Evolutionary conservation across 148 eudicot genomes (phyloP), one percentile per base, ranked within the genome.

Genomic region (Vaccinium vitisidaea): DNA sequence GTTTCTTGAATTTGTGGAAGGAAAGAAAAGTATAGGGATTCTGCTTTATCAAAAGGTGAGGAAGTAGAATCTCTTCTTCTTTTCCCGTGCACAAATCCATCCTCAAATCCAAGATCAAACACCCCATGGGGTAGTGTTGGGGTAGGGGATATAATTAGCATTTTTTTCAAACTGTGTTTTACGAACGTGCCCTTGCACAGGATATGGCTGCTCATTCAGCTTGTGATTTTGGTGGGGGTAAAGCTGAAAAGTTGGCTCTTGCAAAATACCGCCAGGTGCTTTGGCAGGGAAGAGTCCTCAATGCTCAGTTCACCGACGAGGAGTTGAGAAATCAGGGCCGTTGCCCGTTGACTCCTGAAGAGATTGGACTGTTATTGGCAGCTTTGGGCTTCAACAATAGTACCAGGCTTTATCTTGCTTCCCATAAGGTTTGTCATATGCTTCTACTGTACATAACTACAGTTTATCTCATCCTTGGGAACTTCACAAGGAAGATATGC

Each of bases 171-270:
- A 43, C 32, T n/a, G 23, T 56, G 36, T 79, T 59, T 84, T 21
- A 46, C 43, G 3, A 53, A 79, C 67, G n/a, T 84, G 71, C 81
- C 74, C 36, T 82, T 65, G 43, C 63, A 67, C 94, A 97, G 98
- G 99, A 97, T 91, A 97, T 97, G 99, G 99, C 99, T 88, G 98
- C 99, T 54, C 99, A 97, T 90, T 97, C 99, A 73, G 98, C 98
- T 77, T 97, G 99, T 88, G 98, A 95, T 75, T 97, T 94, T 86
- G 99, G 98, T 80, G 99, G 99, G 58, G 99, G 99, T 12, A 93
- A 95, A 91, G 98, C 98, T 52, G 99, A 97, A 87, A 90, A 88
- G 36, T 84, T 95, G 88, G 99, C 99, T 84, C 96, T 97, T 83
- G 99, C 99, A 67, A 97, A 94, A 87, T 97, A 95, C 71, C 93